Evolutionary conservation across 169 alveolate species (phyloP), one percentile per base, ranked within the genome.

Genomic region (Plasmodium adleri): DNA sequence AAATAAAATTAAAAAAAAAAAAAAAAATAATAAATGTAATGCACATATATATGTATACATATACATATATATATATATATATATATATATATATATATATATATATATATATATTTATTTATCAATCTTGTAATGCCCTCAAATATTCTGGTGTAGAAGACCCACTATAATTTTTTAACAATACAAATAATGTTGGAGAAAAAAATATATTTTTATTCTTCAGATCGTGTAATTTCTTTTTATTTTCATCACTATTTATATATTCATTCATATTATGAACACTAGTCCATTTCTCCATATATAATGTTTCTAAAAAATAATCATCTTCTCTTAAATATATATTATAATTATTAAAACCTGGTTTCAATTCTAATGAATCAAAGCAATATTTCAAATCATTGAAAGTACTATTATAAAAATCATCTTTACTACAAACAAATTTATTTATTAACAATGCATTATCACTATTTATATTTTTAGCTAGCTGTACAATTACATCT

Each of bases 361-460:
- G 56, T 43, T 56, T 80, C 45, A 68, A 15, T 60, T 80, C 90
- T 12, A 80, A 17, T 45, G 80, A 59, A 58, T 80, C 90, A 32
- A 80, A 80, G 15, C 90, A 67, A 47, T 66, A 68, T 32, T 68
- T 80, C 8, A 80, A 26, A 67, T 68, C 83, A n/a, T 47, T 43
- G 10, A 68, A 32, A 7, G 39, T 80, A 72, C 32, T 80, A 43
- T 68, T 67, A 32, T 20, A 39, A 60, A 68, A 80, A 56, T 67
- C 90, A 15, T 80, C 90, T 58, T 80, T 80, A n/a, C 73, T 67
- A 63, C 85, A 80, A n/a, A 80, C 15, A 80, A 80, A 80, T 39
- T 80, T 80, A 49, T 80, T 80, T 80, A 80, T 13, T 24, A 80
- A 52, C 24, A 80, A 24, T 28, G 85, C 90, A 72, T 80, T 80